Conservation (phyloP, 768 basidiomycete genomes). For the Tulasnella sp. region DNA sequence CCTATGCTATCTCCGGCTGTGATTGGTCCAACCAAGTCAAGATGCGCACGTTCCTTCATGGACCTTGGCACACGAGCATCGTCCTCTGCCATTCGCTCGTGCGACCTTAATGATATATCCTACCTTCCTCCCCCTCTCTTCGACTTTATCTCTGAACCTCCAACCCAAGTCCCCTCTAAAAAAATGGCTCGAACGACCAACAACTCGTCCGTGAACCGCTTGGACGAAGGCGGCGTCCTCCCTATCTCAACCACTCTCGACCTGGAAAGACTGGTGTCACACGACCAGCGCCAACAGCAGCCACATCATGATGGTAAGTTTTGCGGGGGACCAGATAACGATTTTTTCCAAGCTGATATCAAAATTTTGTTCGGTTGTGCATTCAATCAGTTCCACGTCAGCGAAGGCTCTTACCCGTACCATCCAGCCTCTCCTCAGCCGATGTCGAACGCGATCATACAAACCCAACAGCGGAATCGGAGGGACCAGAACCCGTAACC, state of each 20-base stretch:
- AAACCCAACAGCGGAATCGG: background rate
- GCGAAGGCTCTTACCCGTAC: background rate
- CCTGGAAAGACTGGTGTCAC: background rate
- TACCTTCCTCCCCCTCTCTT: background rate
- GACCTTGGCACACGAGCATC: constrained; percentile 8
- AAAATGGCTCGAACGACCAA: constrained; percentile 5
- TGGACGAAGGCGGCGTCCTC: background rate
- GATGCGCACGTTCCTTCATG: constrained; percentile 3
- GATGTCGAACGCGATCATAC: background rate
- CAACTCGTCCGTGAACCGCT: background rate
- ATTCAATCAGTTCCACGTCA: background rate
- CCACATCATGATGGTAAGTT: background rate
- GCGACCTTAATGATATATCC: background rate
- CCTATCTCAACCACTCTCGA: background rate
- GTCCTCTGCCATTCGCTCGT: background rate
- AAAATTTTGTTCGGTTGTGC: background rate
- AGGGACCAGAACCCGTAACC: background rate
- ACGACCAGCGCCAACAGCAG: background rate
- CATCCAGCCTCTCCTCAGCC: constrained; percentile 3
- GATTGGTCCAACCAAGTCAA: background rate
- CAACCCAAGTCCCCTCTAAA: too few relatives aligned
- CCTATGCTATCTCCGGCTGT: background rate
- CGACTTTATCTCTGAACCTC: background rate
- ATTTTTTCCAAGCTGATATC: too few relatives aligned
- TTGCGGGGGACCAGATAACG: too few relatives aligned